phyloP scores from a whole-genome alignment of 2,329 filamentous ascomycete species.

The Aspergillus phoenicis region DNA sequence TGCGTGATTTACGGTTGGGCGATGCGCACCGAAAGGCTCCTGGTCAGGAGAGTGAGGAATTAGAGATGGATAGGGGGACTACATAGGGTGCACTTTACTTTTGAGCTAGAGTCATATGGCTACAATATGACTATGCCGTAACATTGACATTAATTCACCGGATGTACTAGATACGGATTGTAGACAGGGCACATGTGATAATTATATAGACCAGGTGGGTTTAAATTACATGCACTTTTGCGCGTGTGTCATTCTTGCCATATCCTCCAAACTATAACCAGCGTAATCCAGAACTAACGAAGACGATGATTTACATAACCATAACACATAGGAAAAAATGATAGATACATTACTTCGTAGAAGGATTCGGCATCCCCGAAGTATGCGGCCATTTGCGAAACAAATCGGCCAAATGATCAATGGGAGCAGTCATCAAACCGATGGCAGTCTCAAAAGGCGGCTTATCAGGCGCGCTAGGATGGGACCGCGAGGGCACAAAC shows the following conservation, averaged over 20 bases:
- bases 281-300: too few species aligned
- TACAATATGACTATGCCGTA: too few species aligned
- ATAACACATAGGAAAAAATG: too few species aligned
- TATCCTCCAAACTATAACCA: too few species aligned
- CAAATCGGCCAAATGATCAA: slow-evolving; percentile 58
- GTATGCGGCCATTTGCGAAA: slow-evolving; percentile 49
- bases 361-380: slow-evolving; percentile 9
- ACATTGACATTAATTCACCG: too few species aligned
- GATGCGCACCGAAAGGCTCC: not conserved
- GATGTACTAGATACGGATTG: too few species aligned
- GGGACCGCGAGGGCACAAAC: slow-evolving; percentile 54
- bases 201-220: too few species aligned
- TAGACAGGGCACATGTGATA: too few species aligned
- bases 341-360: not conserved
- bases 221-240: too few species aligned
- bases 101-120: too few species aligned
- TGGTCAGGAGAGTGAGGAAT: not conserved
- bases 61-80: not conserved
- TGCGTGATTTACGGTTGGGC: not conserved
- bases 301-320: too few species aligned
- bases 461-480: slow-evolving; percentile 53
- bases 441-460: slow-evolving; percentile 59
- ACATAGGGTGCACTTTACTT: not conserved
- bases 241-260: too few species aligned
- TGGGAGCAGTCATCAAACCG: slow-evolving; percentile 57